Conservation (phyloP, 257 asterid species). For the Capsicum pubescens region DNA sequence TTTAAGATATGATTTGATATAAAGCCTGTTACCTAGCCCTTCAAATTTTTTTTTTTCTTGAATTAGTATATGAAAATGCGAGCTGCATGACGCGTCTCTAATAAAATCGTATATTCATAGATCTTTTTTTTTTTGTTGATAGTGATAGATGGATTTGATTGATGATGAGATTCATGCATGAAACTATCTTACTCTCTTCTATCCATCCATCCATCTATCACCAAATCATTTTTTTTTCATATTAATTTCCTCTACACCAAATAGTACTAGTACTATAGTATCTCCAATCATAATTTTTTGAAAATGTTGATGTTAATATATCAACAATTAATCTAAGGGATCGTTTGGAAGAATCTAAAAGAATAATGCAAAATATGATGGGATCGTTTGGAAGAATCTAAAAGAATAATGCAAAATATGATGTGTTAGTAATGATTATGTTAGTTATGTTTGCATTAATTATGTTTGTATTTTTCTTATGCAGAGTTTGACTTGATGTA, state of each 20-base stretch:
- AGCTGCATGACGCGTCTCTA: constrained; percentile 52
- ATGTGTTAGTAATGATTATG: no score
- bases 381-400: no score
- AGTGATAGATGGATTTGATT: constrained; percentile 42
- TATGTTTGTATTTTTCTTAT: no score
- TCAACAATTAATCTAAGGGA: no score
- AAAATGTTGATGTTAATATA: background rate
- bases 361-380: no score
- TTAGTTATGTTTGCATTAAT: no score
- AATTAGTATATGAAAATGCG: constrained; percentile 51
- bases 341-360: no score
- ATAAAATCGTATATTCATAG: constrained; percentile 33
- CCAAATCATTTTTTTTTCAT: background rate
- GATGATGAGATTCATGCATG: constrained; percentile 64
- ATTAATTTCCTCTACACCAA: background rate
- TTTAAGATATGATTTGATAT: constrained; percentile 66
- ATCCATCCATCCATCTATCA: background rate
- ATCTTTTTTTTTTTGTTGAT: constrained; percentile 32
- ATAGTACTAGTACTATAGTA: no score
- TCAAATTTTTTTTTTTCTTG: background rate
- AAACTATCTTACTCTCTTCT: constrained; percentile 15
- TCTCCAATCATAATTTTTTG: background rate
- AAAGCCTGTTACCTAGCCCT: constrained; percentile 44
- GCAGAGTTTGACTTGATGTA: no score
- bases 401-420: no score